Evolutionary conservation across 345 rosid genomes (phyloP).

Genomic region (Pistacia vera): DNA sequence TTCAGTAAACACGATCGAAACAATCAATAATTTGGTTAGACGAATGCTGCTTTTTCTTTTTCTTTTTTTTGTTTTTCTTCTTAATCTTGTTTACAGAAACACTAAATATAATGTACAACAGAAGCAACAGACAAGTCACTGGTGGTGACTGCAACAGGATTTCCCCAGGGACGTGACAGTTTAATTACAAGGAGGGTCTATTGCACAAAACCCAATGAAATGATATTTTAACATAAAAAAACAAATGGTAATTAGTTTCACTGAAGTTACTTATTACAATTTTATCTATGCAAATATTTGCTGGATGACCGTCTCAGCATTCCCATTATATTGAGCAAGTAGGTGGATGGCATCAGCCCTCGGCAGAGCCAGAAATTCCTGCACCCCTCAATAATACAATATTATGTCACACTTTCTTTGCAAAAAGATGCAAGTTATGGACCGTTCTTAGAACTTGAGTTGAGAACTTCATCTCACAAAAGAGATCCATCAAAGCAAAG

Average conservation of each 20-base stretch:
- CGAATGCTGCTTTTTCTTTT: not conserved
- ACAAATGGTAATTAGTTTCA: conserved; percentile 13
- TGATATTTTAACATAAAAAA: conserved; percentile 19
- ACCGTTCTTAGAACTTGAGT: not conserved
- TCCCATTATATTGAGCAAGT: conserved; percentile 81
- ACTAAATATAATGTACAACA: conserved; percentile 1
- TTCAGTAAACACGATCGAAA: not conserved
- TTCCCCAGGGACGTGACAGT: not conserved
- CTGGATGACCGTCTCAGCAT: conserved; percentile 83
- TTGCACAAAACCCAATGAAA: conserved; percentile 27
- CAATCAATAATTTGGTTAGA: not conserved
- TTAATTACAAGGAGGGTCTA: not conserved
- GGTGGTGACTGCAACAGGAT: not conserved
- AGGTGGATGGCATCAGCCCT: conserved; percentile 96
- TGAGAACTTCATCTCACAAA: not conserved
- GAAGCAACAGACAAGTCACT: not conserved
- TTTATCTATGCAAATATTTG: conserved; percentile 63
- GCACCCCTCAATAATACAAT: conserved; percentile 2
- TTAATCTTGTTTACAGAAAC: not conserved
- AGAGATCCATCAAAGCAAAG: too few relatives aligned
- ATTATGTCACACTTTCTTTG: too few relatives aligned
- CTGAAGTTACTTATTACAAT: not conserved
- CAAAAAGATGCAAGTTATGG: not conserved
- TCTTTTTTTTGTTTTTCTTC: not conserved
- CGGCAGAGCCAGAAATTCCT: conserved; percentile 98